Conservation (phyloP, 306 rosid species). For the Oxytropis ochrocephala region DNA sequence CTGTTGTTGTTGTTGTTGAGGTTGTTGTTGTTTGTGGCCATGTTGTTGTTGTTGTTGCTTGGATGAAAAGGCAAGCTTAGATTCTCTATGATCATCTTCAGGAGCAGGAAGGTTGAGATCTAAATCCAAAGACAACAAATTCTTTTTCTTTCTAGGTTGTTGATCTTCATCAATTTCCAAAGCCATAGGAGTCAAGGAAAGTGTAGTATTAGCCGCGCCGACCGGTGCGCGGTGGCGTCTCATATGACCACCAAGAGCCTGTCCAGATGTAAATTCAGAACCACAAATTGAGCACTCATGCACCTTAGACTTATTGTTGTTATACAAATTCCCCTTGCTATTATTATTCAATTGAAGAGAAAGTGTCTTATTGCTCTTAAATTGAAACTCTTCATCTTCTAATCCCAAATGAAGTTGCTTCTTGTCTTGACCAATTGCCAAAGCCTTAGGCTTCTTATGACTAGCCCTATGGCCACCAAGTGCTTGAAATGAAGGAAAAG, state of each 20-base stretch:
- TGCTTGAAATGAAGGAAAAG: conserved; percentile 86
- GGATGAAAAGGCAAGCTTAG: conserved; percentile 49
- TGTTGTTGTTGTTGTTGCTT: conserved; percentile 47
- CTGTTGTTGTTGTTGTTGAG: conserved; percentile 21
- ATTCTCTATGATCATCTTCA: conserved; percentile 67
- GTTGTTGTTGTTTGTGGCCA: conserved; percentile 16
- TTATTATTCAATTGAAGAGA: conserved; percentile 44
- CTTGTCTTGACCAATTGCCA: conserved; percentile 18
- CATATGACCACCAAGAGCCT: conserved; percentile 94
- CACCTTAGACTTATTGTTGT: conserved; percentile 49
- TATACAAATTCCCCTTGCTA: conserved; percentile 32
- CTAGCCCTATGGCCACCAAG: conserved; percentile 86
- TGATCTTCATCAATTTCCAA: conserved; percentile 35
- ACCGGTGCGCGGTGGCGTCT: conserved; percentile 62
- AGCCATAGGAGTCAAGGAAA: conserved; percentile 51
- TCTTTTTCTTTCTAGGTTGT: conserved; percentile 47
- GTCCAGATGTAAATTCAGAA: conserved; percentile 81
- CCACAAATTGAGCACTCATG: conserved; percentile 86
- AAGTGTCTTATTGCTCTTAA: conserved; percentile 30
- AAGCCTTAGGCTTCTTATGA: conserved; percentile 71
- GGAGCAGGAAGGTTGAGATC: conserved; percentile 99
- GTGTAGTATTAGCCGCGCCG: conserved; percentile 31
- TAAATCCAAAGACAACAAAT: conserved; percentile 59
- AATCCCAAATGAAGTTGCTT: conserved; percentile 23
- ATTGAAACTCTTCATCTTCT: conserved; percentile 44